These are phyloP conservation scores for Trypanosoma scelopori DNA, from an alignment of 208 protist species.

Conservation along the genomic window DNA sequence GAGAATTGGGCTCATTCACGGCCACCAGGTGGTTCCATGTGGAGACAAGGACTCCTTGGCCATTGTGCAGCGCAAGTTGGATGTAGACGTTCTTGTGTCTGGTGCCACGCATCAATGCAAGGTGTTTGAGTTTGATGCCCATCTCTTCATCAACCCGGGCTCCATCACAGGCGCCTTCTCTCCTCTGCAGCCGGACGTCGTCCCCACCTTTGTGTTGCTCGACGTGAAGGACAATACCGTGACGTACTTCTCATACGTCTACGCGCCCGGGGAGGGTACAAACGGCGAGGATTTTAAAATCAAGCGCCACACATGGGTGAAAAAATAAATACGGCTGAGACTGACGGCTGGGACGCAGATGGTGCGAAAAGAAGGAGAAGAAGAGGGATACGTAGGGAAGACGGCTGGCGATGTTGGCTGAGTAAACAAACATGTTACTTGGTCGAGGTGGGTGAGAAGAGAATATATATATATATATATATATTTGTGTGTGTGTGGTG, in stretches of 20 bases:
- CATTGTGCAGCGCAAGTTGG: slow-evolving; percentile 95
- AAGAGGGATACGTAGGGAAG: no score
- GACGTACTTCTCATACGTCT: slow-evolving; percentile 75
- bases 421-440: no score
- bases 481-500: no score
- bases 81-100: slow-evolving; percentile 98
- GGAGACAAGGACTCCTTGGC: slow-evolving; percentile 95
- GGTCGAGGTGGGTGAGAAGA: no score
- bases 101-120: slow-evolving; percentile 94
- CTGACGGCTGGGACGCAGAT: neutral
- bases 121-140: slow-evolving; percentile 93
- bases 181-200: slow-evolving; percentile 53
- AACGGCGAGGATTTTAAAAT: slow-evolving; percentile 41
- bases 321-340: slow-evolving; percentile 15
- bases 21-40: slow-evolving; percentile 96
- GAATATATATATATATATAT: no score
- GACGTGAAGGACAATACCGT: slow-evolving; percentile 92
- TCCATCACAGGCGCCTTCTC: slow-evolving; percentile 97
- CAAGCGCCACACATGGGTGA: slow-evolving; percentile 74
- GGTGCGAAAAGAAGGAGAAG: neutral
- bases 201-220: slow-evolving; percentile 96
- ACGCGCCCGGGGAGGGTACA: slow-evolving; percentile 28
- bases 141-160: slow-evolving; percentile 99
- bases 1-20: slow-evolving; percentile 97
- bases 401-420: no score